These are phyloP conservation scores for Parathielavia appendiculata DNA, from an alignment of 495 filamentous ascomycete genomes.

Conservation along the genomic window DNA sequence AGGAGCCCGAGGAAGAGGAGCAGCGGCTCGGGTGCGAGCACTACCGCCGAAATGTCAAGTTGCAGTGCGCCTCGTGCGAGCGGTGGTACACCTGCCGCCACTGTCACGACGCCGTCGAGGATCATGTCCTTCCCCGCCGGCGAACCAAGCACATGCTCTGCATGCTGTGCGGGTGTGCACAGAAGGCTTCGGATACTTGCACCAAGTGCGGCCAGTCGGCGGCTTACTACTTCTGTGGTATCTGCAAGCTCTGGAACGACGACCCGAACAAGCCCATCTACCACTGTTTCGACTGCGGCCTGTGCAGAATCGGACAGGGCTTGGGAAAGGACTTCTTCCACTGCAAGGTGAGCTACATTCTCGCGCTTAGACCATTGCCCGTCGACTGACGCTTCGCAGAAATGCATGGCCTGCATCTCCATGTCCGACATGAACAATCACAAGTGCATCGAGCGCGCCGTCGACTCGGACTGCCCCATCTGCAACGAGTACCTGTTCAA, in stretches of 20 bases:
- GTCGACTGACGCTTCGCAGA: slow-evolving; percentile 43
- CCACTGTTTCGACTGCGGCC: slow-evolving; percentile 93
- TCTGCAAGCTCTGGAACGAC: slow-evolving; percentile 97
- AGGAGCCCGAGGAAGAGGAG: slow-evolving; percentile 43
- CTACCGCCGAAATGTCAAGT: slow-evolving; percentile 91
- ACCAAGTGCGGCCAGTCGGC: slow-evolving; percentile 66
- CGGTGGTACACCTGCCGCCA: slow-evolving; percentile 94
- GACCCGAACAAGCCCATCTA: slow-evolving; percentile 89
- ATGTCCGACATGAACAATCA: slow-evolving; percentile 61
- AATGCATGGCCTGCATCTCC: slow-evolving; percentile 84
- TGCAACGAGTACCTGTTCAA: slow-evolving; percentile 97
- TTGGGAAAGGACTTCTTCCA: slow-evolving; percentile 96
- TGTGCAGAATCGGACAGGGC: slow-evolving; percentile 86
- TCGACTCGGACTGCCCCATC: slow-evolving; percentile 96
- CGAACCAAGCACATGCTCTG: slow-evolving; percentile 95
- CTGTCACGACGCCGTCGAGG: slow-evolving; percentile 84
- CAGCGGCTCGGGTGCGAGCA: slow-evolving; percentile 73
- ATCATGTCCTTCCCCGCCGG: slow-evolving; percentile 73
- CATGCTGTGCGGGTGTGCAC: slow-evolving; percentile 88
- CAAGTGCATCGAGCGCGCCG: slow-evolving; percentile 89
- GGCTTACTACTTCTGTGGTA: slow-evolving; percentile 89
- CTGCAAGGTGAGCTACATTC: slow-evolving; percentile 68
- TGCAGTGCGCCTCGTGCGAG: slow-evolving; percentile 84
- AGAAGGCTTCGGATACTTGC: slow-evolving; percentile 76
- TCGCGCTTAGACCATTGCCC: not conserved